Conservation (phyloP, 2,329 filamentous ascomycete species). For the Botrytis elliptica region DNA sequence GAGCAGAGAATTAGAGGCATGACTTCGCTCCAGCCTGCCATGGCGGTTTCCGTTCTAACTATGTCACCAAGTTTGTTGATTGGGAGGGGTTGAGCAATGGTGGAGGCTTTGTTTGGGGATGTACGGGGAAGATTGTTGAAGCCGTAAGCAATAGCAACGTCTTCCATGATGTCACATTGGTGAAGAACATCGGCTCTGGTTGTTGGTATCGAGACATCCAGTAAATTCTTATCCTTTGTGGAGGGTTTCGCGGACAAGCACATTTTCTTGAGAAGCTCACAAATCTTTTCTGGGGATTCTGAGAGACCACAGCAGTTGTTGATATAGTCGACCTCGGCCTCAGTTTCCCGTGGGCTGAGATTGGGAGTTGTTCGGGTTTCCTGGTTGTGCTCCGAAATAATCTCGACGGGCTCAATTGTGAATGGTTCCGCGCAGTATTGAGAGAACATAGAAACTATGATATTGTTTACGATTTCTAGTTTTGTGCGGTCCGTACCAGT, state of each 20-base stretch:
- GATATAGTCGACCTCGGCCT: slow-evolving; percentile 88
- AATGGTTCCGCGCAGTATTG: slow-evolving; percentile 84
- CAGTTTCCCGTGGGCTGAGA: slow-evolving; percentile 70
- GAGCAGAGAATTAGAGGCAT: slow-evolving; percentile 96
- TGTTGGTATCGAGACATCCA: slow-evolving; percentile 81
- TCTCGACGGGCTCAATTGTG: slow-evolving; percentile 90
- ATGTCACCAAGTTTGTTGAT: slow-evolving; percentile 97
- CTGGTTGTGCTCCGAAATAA: slow-evolving; percentile 87
- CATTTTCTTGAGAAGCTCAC: slow-evolving; percentile 83
- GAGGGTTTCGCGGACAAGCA: slow-evolving; percentile 79
- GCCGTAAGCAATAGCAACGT: slow-evolving; percentile 92
- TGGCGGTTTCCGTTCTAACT: slow-evolving; percentile 81
- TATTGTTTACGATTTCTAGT: slow-evolving; percentile 91
- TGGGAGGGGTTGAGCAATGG: slow-evolving; percentile 79
- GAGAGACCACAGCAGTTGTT: slow-evolving; percentile 86
- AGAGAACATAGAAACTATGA: slow-evolving; percentile 97
- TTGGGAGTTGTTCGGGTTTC: slow-evolving; percentile 79
- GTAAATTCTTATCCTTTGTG: slow-evolving; percentile 62
- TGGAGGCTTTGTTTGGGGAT: slow-evolving; percentile 81
- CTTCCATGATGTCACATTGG: slow-evolving; percentile 98
- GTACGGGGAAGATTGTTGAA: slow-evolving; percentile 93
- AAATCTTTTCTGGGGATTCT: slow-evolving; percentile 72
- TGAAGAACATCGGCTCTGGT: slow-evolving; percentile 94
- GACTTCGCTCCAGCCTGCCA: slow-evolving; percentile 95
- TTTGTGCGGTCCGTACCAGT: slow-evolving; percentile 96